Conservation (phyloP, 495 filamentous ascomycete genomes). For the Neurospora sp. region DNA sequence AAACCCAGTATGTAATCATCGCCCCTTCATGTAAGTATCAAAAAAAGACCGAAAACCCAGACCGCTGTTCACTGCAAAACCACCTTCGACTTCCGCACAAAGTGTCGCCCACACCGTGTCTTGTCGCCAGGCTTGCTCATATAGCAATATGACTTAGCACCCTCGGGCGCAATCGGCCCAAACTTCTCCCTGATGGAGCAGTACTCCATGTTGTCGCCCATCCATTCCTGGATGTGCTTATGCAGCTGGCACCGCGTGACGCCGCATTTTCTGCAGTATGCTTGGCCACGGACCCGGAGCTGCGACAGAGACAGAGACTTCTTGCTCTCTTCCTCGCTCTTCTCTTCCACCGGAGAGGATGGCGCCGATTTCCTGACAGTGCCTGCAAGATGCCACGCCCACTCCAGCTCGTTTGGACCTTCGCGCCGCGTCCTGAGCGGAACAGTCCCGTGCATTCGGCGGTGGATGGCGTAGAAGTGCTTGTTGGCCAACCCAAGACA, state of each 20-base stretch:
- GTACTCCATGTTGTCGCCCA: conserved; percentile 38
- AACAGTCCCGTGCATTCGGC: conserved; percentile 38
- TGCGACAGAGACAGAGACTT: conserved; percentile 16
- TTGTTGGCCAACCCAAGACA: conserved; percentile 42
- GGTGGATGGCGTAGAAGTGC: conserved; percentile 42
- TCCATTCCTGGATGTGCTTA: conserved; percentile 43
- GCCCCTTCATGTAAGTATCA: background rate
- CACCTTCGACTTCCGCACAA: conserved; percentile 15
- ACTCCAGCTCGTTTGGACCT: conserved; percentile 46
- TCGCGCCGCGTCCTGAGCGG: conserved; percentile 35
- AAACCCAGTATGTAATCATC: background rate
- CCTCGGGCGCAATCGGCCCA: conserved; percentile 26
- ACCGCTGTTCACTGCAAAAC: conserved; percentile 10
- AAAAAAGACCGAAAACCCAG: background rate
- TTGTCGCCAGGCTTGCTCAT: conserved; percentile 38
- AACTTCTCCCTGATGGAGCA: conserved; percentile 42
- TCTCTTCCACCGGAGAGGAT: conserved; percentile 1
- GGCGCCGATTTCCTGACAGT: conserved; percentile 14
- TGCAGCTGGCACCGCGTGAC: conserved; percentile 43
- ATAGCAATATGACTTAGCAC: conserved; percentile 34
- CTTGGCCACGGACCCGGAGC: conserved; percentile 34
- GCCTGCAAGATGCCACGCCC: conserved; percentile 41
- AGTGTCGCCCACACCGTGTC: conserved; percentile 39
- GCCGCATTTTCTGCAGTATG: conserved; percentile 42
- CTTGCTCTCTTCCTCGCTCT: conserved; percentile 5